These are phyloP conservation scores for Falciphora oryzae DNA, from an alignment of 2,329 filamentous ascomycete genomes.

Conservation along the genomic window DNA sequence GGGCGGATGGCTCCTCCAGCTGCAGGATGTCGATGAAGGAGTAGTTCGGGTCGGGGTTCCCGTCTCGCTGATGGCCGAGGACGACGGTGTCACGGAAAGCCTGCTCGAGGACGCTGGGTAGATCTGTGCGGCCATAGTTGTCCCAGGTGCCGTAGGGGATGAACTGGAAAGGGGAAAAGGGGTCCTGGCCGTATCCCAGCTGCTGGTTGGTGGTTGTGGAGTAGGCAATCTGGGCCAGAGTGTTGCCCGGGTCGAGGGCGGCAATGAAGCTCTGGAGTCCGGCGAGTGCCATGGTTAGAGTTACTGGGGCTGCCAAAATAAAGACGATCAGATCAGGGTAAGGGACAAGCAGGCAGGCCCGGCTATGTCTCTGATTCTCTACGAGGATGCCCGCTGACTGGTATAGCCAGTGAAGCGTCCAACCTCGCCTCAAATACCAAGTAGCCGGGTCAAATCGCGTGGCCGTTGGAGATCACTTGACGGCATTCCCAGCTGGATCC, in stretches of 20 bases:
- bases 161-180: conserved; percentile 5
- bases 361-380: too few species aligned
- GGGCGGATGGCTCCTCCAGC: background rate
- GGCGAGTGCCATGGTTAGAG: background rate
- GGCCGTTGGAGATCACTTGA: too few species aligned
- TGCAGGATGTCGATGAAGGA: conserved; percentile 8
- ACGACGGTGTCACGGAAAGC: conserved; percentile 6
- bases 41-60: background rate
- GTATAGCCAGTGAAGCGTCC: too few species aligned
- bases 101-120: conserved; percentile 7
- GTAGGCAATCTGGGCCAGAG: background rate
- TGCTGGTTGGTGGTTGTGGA: background rate
- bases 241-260: background rate
- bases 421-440: too few species aligned
- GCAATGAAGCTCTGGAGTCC: background rate
- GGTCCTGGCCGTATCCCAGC: conserved; percentile 1
- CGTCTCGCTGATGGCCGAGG: background rate
- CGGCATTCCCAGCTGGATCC: too few species aligned
- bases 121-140: background rate
- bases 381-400: too few species aligned
- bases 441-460: too few species aligned
- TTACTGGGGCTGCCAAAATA: too few species aligned
- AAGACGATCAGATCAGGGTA: too few species aligned
- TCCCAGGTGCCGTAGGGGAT: conserved; percentile 5
- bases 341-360: too few species aligned